A percentile compares a stretch with the other conserved stretches of the same genome.
Conservation (phyloP, 768 basidiomycete genomes). For the Suillus paluster region DNA sequence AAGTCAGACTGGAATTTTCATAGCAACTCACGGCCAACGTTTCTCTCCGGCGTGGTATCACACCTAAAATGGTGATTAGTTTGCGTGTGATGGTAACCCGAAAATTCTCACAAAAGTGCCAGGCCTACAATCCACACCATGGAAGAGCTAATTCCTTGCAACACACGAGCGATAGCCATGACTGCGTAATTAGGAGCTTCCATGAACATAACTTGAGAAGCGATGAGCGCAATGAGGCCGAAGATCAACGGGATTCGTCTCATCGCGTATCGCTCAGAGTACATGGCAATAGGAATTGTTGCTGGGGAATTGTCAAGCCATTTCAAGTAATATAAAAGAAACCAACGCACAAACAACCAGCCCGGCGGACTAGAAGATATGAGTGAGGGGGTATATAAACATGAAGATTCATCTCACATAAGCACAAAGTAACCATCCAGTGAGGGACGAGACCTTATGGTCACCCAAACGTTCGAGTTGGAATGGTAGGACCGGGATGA, state of each 20-base stretch:
- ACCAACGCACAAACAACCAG: constrained; percentile 51
- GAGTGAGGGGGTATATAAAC: not conserved
- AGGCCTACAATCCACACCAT: constrained; percentile 67
- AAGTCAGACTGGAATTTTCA: not conserved
- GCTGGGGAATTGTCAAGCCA: constrained; percentile 35
- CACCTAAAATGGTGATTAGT: constrained; percentile 44
- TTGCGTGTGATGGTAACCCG: not conserved
- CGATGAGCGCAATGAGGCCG: constrained; percentile 54
- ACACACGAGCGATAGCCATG: constrained; percentile 60
- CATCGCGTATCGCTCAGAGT: constrained; percentile 54
- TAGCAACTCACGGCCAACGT: constrained; percentile 50
- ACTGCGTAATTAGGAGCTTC: constrained; percentile 58
- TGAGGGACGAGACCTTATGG: constrained; percentile 48
- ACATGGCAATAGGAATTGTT: constrained; percentile 60
- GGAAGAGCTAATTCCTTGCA: constrained; percentile 64
- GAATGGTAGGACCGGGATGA: constrained; percentile 68
- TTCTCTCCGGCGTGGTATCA: constrained; percentile 53
- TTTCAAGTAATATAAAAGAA: not conserved
- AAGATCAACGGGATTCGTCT: constrained; percentile 53
- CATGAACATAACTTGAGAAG: constrained; percentile 65
- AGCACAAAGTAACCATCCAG: constrained; percentile 65
- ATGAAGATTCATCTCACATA: constrained; percentile 45
- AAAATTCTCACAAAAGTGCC: constrained; percentile 52
- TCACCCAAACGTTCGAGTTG: constrained; percentile 57
- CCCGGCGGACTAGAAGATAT: constrained; percentile 52